Evolutionary conservation across 169 alveolate genomes (phyloP).

Genomic region (Neospora caninum): DNA sequence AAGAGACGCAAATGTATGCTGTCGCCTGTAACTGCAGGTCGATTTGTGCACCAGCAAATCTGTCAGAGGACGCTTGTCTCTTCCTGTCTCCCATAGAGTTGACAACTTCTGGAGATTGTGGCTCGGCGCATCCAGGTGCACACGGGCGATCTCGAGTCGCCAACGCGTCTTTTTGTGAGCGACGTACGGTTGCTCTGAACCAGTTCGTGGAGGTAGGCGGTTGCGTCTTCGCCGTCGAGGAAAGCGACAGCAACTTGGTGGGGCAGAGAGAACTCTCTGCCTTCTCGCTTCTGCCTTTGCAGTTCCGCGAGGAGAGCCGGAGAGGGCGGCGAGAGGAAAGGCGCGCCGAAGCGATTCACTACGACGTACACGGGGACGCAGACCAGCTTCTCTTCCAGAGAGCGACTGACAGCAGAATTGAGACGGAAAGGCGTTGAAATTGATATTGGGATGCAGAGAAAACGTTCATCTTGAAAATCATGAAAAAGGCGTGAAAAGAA

Average conservation of each 20-base stretch:
- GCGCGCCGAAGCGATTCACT: slow-evolving; percentile 38
- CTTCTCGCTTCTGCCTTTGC: neutral
- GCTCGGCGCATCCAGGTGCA: no score
- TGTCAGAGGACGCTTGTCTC: no score
- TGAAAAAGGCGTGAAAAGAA: no score
- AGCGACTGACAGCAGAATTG: neutral
- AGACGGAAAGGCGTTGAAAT: neutral
- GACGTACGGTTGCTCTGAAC: slow-evolving; percentile 8
- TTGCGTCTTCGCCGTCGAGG: slow-evolving; percentile 12
- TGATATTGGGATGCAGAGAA: no score
- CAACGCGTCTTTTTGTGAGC: neutral
- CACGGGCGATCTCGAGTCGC: no score
- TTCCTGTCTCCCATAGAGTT: no score
- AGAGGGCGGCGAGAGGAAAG: slow-evolving; percentile 22
- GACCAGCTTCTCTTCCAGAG: slow-evolving; percentile 2
- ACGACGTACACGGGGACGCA: slow-evolving; percentile 31
- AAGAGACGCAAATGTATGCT: no score
- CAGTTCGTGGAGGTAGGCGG: slow-evolving; percentile 18
- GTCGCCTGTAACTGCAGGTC: no score
- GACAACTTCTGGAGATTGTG: no score
- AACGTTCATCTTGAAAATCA: no score
- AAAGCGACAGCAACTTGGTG: slow-evolving; percentile 23
- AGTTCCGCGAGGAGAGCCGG: neutral
- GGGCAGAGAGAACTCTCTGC: neutral
- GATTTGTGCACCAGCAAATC: no score